Conservation (phyloP, 2,329 filamentous ascomycete species). For the Alternaria novae-zelandiae region DNA sequence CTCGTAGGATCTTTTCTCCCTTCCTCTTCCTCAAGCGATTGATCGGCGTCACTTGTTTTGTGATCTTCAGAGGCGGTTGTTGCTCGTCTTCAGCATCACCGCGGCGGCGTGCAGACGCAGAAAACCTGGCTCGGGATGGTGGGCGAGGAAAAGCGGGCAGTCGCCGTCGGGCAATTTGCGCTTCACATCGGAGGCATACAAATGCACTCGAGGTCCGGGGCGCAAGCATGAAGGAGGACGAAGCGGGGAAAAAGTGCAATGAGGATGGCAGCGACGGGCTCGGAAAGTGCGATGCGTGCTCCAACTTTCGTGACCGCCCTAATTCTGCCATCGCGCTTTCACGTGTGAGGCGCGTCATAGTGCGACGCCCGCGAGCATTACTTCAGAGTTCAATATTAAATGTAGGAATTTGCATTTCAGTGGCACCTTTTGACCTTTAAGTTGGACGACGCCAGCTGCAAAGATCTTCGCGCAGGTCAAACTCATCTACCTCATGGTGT, state of each 20-base stretch:
- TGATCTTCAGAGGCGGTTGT: slow-evolving; percentile 6
- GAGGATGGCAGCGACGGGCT: slow-evolving; percentile 5
- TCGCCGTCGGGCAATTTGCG: slow-evolving; percentile 33
- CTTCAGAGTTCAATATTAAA: neutral
- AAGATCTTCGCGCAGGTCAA: slow-evolving; percentile 56
- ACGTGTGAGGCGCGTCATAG: slow-evolving; percentile 35
- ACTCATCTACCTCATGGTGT: slow-evolving; percentile 56
- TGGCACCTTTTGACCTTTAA: neutral
- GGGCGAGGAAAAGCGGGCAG: slow-evolving; percentile 20
- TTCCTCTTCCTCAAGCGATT: slow-evolving; percentile 29
- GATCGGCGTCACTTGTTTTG: slow-evolving; percentile 19
- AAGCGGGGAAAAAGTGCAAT: neutral
- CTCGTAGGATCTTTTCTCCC: slow-evolving; percentile 31
- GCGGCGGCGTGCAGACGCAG: slow-evolving; percentile 30
- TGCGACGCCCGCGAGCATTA: neutral
- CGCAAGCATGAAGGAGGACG: slow-evolving; percentile 44
- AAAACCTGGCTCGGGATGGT: slow-evolving; percentile 34
- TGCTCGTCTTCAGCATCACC: slow-evolving; percentile 22
- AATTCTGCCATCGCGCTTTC: slow-evolving; percentile 43
- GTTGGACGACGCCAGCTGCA: slow-evolving; percentile 53
- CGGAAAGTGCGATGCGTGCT: slow-evolving; percentile 12
- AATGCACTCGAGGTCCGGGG: slow-evolving; percentile 45
- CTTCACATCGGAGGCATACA: slow-evolving; percentile 49
- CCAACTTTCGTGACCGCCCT: slow-evolving; percentile 41
- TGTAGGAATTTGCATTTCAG: neutral